Percentiles rank a stretch among this genome's conserved stretches.
phyloP scores from a whole-genome alignment of 192 early-diverging fungal genomes.

The Chytriomyces sp. region DNA sequence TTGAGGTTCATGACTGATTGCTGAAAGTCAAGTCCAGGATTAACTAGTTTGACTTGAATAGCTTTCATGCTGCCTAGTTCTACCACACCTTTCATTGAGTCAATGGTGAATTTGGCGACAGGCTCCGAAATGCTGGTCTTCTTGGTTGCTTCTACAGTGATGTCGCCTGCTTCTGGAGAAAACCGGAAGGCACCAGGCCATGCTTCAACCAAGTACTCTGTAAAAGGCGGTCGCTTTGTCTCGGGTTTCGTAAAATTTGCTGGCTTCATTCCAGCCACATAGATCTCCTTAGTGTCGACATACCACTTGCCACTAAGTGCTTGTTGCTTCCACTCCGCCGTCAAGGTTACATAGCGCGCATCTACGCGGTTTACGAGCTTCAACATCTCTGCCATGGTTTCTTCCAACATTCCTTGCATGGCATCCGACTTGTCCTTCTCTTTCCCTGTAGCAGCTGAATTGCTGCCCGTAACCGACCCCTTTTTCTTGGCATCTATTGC shows the following conservation, averaged over 20 bases:
- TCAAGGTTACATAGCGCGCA: not conserved
- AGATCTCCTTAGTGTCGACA: conserved; percentile 36
- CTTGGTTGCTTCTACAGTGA: not conserved
- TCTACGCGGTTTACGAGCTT: conserved; percentile 6
- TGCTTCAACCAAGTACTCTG: conserved; percentile 47
- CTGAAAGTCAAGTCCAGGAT: conserved; percentile 28
- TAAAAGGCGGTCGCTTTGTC: conserved; percentile 26
- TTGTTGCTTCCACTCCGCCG: conserved; percentile 17
- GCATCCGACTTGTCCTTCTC: not conserved
- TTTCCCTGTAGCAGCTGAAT: not conserved
- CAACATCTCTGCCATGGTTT: conserved; percentile 18
- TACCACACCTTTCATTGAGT: conserved; percentile 40
- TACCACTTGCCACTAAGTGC: conserved; percentile 23
- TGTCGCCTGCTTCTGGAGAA: conserved; percentile 22
- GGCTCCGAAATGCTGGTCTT: not conserved
- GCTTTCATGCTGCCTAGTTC: conserved; percentile 38
- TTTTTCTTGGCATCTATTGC: conserved; percentile 25
- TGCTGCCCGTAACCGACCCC: not conserved
- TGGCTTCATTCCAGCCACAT: conserved; percentile 34
- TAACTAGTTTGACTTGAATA: conserved; percentile 27
- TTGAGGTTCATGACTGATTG: not conserved
- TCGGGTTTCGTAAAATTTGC: conserved; percentile 26
- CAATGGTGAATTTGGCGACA: conserved; percentile 18
- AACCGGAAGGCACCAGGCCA: conserved; percentile 39
- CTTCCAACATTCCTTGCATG: conserved; percentile 6